These are phyloP conservation scores for Brassica nigra DNA, from an alignment of 345 rosid species.

Conservation along the genomic window DNA sequence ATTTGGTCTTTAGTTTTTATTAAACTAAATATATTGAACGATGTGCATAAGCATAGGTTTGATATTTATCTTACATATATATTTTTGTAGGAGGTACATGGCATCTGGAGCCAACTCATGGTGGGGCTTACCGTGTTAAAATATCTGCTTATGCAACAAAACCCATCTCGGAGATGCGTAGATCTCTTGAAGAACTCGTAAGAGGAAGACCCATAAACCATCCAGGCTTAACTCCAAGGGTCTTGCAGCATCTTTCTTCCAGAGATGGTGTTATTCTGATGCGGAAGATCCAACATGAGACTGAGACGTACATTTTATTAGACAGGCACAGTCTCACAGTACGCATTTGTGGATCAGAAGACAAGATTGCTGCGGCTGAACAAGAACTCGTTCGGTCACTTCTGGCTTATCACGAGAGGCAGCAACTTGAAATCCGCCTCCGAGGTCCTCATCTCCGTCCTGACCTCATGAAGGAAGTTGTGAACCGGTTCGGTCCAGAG, in stretches of 20 bases:
- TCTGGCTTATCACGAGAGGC: slow-evolving; percentile 53
- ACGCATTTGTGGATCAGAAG: slow-evolving; percentile 64
- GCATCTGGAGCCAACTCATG: slow-evolving; percentile 47
- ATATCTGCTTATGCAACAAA: slow-evolving; percentile 76
- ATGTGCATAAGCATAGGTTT: background rate
- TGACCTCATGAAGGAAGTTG: slow-evolving; percentile 75
- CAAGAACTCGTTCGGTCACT: slow-evolving; percentile 59
- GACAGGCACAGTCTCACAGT: slow-evolving; percentile 53
- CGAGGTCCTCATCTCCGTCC: slow-evolving; percentile 60
- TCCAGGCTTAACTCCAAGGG: slow-evolving; percentile 53
- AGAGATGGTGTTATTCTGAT: slow-evolving; percentile 56
- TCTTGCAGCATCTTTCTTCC: slow-evolving; percentile 60
- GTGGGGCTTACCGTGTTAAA: slow-evolving; percentile 65
- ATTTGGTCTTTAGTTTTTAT: background rate
- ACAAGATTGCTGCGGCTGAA: slow-evolving; percentile 53
- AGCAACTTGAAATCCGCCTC: slow-evolving; percentile 68
- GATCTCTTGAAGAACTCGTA: slow-evolving; percentile 74
- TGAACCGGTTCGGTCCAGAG: slow-evolving; percentile 72
- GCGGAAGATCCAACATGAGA: slow-evolving; percentile 63
- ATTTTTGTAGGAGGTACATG: slow-evolving; percentile 52
- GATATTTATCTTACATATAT: background rate
- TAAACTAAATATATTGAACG: background rate
- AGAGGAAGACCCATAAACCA: slow-evolving; percentile 64
- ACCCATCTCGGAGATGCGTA: slow-evolving; percentile 74
- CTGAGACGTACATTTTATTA: slow-evolving; percentile 60